Evolutionary conservation across 768 basidiomycete genomes (phyloP), one percentile per base, ranked within the genome.

Genomic region (Exsudoporus frostii): DNA sequence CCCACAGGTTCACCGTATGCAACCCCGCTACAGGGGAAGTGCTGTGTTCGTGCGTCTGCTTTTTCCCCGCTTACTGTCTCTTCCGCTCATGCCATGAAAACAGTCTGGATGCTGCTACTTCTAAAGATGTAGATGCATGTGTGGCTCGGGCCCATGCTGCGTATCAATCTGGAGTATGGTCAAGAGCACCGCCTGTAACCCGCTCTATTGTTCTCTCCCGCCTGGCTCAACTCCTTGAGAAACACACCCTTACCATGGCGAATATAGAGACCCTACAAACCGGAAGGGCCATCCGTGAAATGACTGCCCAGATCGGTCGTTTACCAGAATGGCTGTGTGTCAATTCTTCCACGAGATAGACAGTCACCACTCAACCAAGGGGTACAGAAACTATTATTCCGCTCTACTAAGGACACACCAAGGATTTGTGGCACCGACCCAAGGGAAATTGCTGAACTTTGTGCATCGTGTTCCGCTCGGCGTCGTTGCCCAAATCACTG

Each of bases 401-500:
- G 86, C 90, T 1, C 66, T 92, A 4, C 64, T 91, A 40, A 74
- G 90, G 43, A 92, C 90, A 2, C 77, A 81, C 40, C 83, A 85
- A 65, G 73, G 68, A 15, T 85, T 82, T 55, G 77, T 92, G 17
- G 83, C 87, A 14, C 92, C 90, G 3, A 89, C 88, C 0, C 86
- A 90, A 60, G 92, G 92, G 0, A 82, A 80, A 48, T 67, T 93
- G 36, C 71, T 92, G 33, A 93, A 92, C 62, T 86, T 89, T 66
- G 85, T 93, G 6, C 79, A 83, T 45, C 79, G 92, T 14, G 76
- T 90, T 11, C 90, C 92, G 1, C 78, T 94, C 1, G 92, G 92
- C 11, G 91, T 92, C n/a, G 89, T 92, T 36, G 91, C 86, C 1
- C 90, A 93, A 65, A 88, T 94, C 24, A 92, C 89, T 14, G 90